Evolutionary conservation across 257 asterid species (phyloP), one percentile per base, ranked within the genome.

Genomic region (Verbascum thapsus): DNA sequence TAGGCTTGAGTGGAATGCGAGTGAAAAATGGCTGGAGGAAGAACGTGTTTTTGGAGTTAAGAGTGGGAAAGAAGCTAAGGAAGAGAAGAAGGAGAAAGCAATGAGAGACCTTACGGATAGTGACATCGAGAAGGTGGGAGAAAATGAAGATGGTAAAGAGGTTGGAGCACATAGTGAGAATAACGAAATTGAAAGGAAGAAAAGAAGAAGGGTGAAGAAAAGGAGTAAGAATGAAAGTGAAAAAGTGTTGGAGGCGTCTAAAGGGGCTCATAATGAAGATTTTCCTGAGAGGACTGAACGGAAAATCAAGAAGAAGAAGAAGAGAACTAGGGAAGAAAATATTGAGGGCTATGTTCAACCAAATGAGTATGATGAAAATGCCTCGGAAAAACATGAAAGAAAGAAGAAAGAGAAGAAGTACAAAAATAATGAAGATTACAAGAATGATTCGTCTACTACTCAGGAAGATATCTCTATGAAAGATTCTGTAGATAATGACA

Each of bases 361-460:
- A n/a, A n/a, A n/a, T n/a, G n/a, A n/a, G n/a, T n/a, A n/a, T 38
- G 76, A 66, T 32, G 70, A 26, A 23, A 30, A 42, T 34, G 53
- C 10, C 64, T 17, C 35, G 9, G 47, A 60, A 35, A 47, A 64
- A 42, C 57, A 37, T 51, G 51, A 64, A 52, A 74, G 17, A 39
- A 64, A 63, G 67, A n/a, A n/a, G 26, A 63, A 38, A 63, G n/a
- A 18, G 58, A 71, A 55, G 68, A 68, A 67, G 72, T 32, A 22
- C 32, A 67, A 67, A 30, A 72, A 64, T 64, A 61, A 54, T 26
- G 64, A 61, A 22, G 52, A 22, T 10, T 19, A 16, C 42, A 45
- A 68, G 53, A 68, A 60, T 49, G 67, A 53, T 53, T 45, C 52
- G 7, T 60, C 45, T 17, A 51, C 61, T 72, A 54, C 59, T n/a